These are phyloP conservation scores for Yamadazyma insecticola DNA, from an alignment of 805 yeast genomes.

Conservation along the genomic window DNA sequence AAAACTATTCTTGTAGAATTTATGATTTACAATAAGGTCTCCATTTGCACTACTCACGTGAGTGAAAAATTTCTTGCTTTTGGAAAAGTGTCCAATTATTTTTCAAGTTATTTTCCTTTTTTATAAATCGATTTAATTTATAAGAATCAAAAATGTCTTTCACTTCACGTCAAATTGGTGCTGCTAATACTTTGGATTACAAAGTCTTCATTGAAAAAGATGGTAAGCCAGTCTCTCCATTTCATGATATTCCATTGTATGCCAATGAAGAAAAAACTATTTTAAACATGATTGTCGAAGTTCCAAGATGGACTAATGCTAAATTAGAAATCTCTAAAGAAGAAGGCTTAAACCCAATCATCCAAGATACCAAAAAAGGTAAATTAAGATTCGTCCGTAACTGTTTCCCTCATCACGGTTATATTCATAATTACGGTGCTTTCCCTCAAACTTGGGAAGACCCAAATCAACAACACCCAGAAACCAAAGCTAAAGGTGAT, in stretches of 20 bases:
- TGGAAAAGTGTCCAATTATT: background rate
- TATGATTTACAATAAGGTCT: too few species aligned
- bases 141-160: slow-evolving; percentile 49
- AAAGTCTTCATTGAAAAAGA: slow-evolving; percentile 87
- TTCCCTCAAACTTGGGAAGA: slow-evolving; percentile 94
- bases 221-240: slow-evolving; percentile 91
- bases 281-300: slow-evolving; percentile 81
- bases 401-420: slow-evolving; percentile 98
- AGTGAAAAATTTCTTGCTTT: background rate
- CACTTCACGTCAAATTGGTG: slow-evolving; percentile 90
- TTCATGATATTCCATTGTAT: slow-evolving; percentile 74
- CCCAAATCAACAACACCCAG: slow-evolving; percentile 54
- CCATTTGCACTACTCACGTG: background rate
- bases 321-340: slow-evolving; percentile 93
- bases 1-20: too few species aligned
- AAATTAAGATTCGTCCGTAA: slow-evolving; percentile 93
- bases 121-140: too few species aligned
- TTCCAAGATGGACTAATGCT: slow-evolving; percentile 98
- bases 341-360: slow-evolving; percentile 79
- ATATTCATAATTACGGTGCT: slow-evolving; percentile 97
- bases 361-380: slow-evolving; percentile 97
- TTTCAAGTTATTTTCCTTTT: background rate
- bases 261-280: slow-evolving; percentile 91
- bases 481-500: slow-evolving; percentile 73
- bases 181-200: slow-evolving; percentile 92